Base-by-base conservation (phyloP, 2,329 filamentous ascomycete species). In the Colletotrichum costaricense region DNA sequence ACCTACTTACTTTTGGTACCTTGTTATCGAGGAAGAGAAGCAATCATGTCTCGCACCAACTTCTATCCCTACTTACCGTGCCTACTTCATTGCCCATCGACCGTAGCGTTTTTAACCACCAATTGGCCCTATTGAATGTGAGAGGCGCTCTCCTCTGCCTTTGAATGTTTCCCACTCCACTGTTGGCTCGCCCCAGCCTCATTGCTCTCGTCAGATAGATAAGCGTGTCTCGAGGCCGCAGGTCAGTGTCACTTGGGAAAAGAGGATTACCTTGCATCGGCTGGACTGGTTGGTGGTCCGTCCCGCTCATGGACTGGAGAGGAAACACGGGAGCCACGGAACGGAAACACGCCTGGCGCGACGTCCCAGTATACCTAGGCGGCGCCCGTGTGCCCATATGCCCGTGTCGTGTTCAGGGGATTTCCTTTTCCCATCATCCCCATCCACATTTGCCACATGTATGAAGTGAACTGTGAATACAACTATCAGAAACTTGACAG, bases 301-400 rank as follows among this genome's bases (percentile, higher is more conserved):
- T 26, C 12, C 6, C 19, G 57, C 33, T 22, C 2, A 3, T 6
- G 5, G 33, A 42, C 46, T 38, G 35, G 49, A 67, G 9, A 67
- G 68, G 68, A 71, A 67, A 67, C 68, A 57, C 56, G 63, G 63
- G 56, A 56, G 56, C 56, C 33, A 56, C 63, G 42, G 68, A 59
- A 56, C 42, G 54, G 67, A 66, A 66, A 54, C 67, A 59, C 60
- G 60, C 33, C 33, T 59, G 60, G 28, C 38, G 28, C 38, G 57
- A 19, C 35, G 22, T 58, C 35, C 35, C 33, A 12, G 33, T 35
- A 35, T 35, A 11, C 26, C 35, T 46, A 66, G 30, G 57, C 38
- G 68, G 63, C 42, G 55, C 30, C 63, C 38, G 38, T 42, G 38
- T 42, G 16, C 38, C 38, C 38, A 14, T 19, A 19, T 42, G 38